Conservation (phyloP, 2,329 filamentous ascomycete species). For the Proliferodiscus dingleyae region DNA sequence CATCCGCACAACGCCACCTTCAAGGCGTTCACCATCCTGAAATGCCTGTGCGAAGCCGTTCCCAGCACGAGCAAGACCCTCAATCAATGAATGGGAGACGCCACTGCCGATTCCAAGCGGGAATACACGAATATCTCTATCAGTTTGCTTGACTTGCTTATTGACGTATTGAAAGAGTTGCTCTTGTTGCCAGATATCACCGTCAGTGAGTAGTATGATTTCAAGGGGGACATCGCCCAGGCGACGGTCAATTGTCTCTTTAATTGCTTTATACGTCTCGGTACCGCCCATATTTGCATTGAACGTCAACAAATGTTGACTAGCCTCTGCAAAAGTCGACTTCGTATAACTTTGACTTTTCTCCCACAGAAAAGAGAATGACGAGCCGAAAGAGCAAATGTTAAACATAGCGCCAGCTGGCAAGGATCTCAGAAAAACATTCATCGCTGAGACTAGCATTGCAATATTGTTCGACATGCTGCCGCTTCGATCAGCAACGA, state of each 20-base stretch:
- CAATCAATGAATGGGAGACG: conserved; percentile 49
- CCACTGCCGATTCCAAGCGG: conserved; percentile 48
- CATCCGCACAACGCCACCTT: conserved; percentile 68
- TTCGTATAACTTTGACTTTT: conserved; percentile 44
- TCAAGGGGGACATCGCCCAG: conserved; percentile 46
- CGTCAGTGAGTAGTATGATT: conserved; percentile 53
- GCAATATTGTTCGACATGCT: conserved; percentile 55
- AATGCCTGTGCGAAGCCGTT: conserved; percentile 60
- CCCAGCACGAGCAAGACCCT: conserved; percentile 49
- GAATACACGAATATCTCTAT: conserved; percentile 47
- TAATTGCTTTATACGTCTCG: conserved; percentile 44
- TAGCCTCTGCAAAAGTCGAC: conserved; percentile 40
- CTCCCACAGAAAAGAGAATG: conserved; percentile 42
- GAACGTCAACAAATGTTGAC: conserved; percentile 39
- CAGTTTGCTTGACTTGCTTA: conserved; percentile 34
- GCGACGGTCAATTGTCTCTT: conserved; percentile 39
- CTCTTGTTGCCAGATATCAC: conserved; percentile 46
- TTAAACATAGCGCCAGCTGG: conserved; percentile 63
- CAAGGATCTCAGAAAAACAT: conserved; percentile 61
- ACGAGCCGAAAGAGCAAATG: conserved; percentile 60
- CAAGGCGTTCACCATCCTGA: conserved; percentile 57
- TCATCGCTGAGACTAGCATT: conserved; percentile 50
- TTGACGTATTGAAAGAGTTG: conserved; percentile 43
- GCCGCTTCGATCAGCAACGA: conserved; percentile 67
- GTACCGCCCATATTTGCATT: conserved; percentile 48